Percentiles rank a stretch among this genome's conserved stretches.
phyloP scores from a whole-genome alignment of 768 basidiomycete genomes.

The Tulasnella sp. region DNA sequence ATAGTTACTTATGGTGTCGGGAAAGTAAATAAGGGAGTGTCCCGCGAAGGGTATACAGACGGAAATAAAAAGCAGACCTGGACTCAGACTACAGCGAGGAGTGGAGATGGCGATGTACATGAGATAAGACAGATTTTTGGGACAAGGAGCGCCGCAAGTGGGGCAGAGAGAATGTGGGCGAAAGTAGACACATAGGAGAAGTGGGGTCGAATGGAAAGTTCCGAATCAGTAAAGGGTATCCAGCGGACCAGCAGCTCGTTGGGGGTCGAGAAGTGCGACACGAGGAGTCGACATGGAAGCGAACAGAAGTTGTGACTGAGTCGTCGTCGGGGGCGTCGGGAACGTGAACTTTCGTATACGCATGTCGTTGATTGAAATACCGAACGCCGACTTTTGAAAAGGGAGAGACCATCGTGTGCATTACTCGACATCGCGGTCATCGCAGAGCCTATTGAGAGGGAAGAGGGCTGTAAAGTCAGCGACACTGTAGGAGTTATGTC shows the following conservation, averaged over 20 bases:
- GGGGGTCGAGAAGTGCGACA: neutral
- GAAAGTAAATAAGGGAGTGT: neutral
- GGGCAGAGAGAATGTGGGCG: neutral
- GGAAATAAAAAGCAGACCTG: neutral
- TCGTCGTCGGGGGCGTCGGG: neutral
- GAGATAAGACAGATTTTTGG: neutral
- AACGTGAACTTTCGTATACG: neutral
- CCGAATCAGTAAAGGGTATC: neutral
- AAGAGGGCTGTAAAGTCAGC: neutral
- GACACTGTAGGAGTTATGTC: neutral
- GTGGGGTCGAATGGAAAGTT: neutral
- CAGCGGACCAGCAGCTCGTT: neutral
- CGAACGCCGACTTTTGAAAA: neutral
- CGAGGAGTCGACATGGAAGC: neutral
- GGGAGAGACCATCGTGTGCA: neutral
- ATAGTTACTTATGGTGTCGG: neutral
- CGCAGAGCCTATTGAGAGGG: constrained; percentile 4
- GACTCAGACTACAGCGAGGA: neutral
- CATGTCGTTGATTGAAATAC: neutral
- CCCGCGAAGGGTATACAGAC: neutral
- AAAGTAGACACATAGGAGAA: neutral
- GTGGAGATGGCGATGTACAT: neutral
- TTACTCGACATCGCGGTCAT: constrained; percentile 13
- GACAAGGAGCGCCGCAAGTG: neutral
- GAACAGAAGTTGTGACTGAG: neutral